Evolutionary conservation across 805 yeast genomes (phyloP), one percentile per base, ranked within the genome.

Genomic region (Saturnispora diversa): DNA sequence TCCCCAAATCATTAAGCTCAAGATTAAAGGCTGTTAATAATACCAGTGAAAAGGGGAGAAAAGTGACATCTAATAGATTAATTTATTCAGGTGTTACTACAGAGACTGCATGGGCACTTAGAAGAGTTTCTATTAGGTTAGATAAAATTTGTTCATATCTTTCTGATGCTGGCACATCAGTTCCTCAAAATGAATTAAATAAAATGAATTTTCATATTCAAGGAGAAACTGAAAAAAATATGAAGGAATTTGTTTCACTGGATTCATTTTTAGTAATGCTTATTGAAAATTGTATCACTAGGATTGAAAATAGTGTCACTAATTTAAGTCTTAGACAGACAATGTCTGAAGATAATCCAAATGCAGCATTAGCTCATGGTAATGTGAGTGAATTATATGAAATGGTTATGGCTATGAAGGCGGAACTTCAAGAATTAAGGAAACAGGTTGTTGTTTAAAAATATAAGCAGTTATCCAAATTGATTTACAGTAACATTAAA

Each of bases 221-320:
- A 5, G 34, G 39, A 7, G 50, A 46, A 7, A 42, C 50, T 1
- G 59, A 56, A 25, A 48, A 42, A 13, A 34, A 43, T 13, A 21
- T 31, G n/a, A 31, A 21, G 5, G 26, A 39, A n/a, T 33, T 39
- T 15, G 12, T 32, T 8, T 25, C 37, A 8, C 37, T 49, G n/a
- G 63, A 60, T 19, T 46, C 46, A 15, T 86, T 80, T 31, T 54
- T 78, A 29, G 57, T 77, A 30, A 64, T 70, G 4, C 65, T 80
- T 32, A 62, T 83, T 45, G 85, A 80, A 43, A 82, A 77, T 48
- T 60, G 80, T 21, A 72, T 81, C 11, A 74, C 87, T 0, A 68
- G 94, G 55, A 64, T 84, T 29, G 94, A 84, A 53, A 70, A 75
- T 39, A 66, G 74, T 44, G 73, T 74, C 12, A 64, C 70, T 1